These are phyloP conservation scores for Achaetomium macrosporum DNA, from an alignment of 2,329 filamentous ascomycete species.

Conservation along the genomic window DNA sequence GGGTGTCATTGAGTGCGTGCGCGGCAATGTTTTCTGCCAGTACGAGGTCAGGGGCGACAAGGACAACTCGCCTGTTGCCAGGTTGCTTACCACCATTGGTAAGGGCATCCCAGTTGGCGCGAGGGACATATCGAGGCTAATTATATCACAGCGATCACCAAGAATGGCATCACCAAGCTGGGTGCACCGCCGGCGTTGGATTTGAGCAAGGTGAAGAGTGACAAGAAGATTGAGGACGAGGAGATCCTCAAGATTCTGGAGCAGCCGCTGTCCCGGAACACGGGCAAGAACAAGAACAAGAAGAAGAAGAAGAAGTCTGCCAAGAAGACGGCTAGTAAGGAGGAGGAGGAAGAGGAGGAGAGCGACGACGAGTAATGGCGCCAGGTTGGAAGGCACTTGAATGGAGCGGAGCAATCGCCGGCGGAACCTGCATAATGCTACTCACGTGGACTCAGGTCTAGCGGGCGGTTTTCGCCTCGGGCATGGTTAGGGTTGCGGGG, in stretches of 20 bases:
- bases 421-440: background rate
- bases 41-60: slow-evolving; percentile 96
- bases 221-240: slow-evolving; percentile 97
- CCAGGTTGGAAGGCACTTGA: background rate
- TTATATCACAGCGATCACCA: slow-evolving; percentile 70
- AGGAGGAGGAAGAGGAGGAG: slow-evolving; percentile 27
- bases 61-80: slow-evolving; percentile 76
- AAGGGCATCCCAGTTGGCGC: slow-evolving; percentile 35
- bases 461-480: background rate
- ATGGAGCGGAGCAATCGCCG: background rate
- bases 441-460: background rate
- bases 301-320: slow-evolving; percentile 62
- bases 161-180: slow-evolving; percentile 89
- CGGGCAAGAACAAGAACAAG: slow-evolving; percentile 91
- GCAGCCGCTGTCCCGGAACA: slow-evolving; percentile 77
- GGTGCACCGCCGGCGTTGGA: slow-evolving; percentile 71
- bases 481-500: background rate
- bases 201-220: slow-evolving; percentile 76
- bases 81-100: slow-evolving; percentile 90
- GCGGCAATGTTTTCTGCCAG: slow-evolving; percentile 84
- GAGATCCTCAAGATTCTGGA: slow-evolving; percentile 93
- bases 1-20: slow-evolving; percentile 92
- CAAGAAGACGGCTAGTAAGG: slow-evolving; percentile 37
- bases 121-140: slow-evolving; percentile 21
- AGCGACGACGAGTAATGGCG: slow-evolving; percentile 33